A percentile compares a stretch with the other conserved stretches of the same genome.
phyloP scores from a whole-genome alignment of 805 yeast genomes.

The Kluyveromyces lactis region DNA sequence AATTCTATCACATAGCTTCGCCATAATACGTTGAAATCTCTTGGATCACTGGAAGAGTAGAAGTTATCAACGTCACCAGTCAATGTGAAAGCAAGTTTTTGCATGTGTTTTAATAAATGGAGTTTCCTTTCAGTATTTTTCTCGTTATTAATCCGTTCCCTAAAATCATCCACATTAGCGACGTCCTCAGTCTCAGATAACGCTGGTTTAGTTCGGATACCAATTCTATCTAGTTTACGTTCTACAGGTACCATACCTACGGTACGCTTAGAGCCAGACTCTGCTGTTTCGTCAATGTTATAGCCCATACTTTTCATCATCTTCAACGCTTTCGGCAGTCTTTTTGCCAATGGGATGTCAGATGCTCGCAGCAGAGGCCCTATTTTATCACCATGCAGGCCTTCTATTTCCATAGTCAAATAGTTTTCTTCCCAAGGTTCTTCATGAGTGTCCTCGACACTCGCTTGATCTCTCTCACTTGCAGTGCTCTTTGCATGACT shows the following conservation, averaged over 20 bases:
- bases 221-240: constrained; percentile 14
- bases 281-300: constrained; percentile 23
- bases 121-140: constrained; percentile 8
- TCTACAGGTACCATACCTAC: constrained; percentile 3
- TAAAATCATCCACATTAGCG: constrained; percentile 1
- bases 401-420: neutral
- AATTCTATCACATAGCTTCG: constrained; percentile 26
- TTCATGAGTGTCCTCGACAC: neutral
- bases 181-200: constrained; percentile 4
- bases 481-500: neutral
- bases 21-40: constrained; percentile 37
- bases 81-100: constrained; percentile 35
- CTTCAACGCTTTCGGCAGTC: constrained; percentile 36
- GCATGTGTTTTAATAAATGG: constrained; percentile 26
- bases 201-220: constrained; percentile 13
- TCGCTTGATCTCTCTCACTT: neutral
- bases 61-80: constrained; percentile 32
- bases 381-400: neutral
- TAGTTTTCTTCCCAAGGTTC: neutral
- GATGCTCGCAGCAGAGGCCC: too few relatives aligned
- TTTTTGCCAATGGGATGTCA: constrained; percentile 1
- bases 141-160: constrained; percentile 4
- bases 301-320: constrained; percentile 59
- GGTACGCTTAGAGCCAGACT: constrained; percentile 29
- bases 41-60: constrained; percentile 18